Base-by-base conservation (phyloP, 2,329 filamentous ascomycete genomes). In the Balansia obtecta region DNA sequence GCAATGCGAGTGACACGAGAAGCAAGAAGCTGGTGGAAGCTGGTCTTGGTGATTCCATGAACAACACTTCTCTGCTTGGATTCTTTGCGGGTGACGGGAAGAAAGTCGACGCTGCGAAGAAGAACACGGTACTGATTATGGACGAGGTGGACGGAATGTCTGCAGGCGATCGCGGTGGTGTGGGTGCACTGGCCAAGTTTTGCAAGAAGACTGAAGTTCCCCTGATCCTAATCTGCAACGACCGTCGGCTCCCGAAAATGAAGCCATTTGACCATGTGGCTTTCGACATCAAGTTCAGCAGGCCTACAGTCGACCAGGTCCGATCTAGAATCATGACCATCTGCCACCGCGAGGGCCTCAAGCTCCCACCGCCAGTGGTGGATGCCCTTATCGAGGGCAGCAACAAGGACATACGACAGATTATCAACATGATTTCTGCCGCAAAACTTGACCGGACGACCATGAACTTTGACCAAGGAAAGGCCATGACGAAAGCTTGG, bases 61-160 rank as follows among this genome's bases (percentile, higher is more conserved):
- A 93, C 65, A 97, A 95, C 49, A 97, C 85, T 0, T 97, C 91
- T 20, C 73, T 98, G 12, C 77, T 89, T 51, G 93, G 93, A 1
- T 98, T 86, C 68, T 98, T 97, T 65, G 82, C 89, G 7, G 82
- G 82, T 2, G 86, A 90, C 50, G 86, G 86, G 22, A 87, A 93
- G 67, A 78, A 83, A 51, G 82, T 95, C 3, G 85, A 96, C 43
- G 69, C 73, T 4, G 75, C 75, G 15, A 97, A 93, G 72, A 95
- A 94, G 72, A 96, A 96, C 59, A 82, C 97, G 34, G 88, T 96
- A 6, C 72, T 98, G 46, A 88, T 98, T 68, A 97, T 98, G 93
- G 93, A 98, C 59, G 93, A 98, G 68, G 93, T 98, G 4, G 93
- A 98, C 61, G 93, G 93, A 48, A 97, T 98, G 93, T 97, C 91